Evolutionary conservation across 768 basidiomycete species (phyloP).

Genomic region (Pholiota conissans): DNA sequence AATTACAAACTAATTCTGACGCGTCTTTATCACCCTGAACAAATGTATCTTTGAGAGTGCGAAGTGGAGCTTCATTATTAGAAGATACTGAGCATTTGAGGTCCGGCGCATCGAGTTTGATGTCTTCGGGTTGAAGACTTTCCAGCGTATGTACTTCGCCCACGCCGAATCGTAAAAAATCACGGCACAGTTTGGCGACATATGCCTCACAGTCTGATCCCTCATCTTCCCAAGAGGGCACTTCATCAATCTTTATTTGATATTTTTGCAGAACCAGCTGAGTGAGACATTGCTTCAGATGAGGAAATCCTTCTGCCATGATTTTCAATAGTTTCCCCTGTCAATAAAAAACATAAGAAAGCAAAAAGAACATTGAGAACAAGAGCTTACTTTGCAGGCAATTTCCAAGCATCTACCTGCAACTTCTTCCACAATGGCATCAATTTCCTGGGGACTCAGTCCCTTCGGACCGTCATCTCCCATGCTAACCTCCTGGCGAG

Average conservation of each 20-base stretch:
- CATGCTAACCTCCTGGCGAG: constrained; percentile 32
- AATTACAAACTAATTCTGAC: constrained; percentile 19
- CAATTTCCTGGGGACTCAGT: constrained; percentile 41
- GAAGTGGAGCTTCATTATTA: neutral
- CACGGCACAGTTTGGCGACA: constrained; percentile 54
- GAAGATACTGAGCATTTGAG: neutral
- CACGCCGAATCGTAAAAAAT: constrained; percentile 37
- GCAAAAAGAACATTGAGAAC: neutral
- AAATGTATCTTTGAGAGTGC: neutral
- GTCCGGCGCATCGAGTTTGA: constrained; percentile 1
- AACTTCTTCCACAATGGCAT: constrained; percentile 57
- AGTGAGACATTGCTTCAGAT: constrained; percentile 42
- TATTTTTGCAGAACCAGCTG: constrained; percentile 50
- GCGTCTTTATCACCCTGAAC: constrained; percentile 2
- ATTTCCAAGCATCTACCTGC: constrained; percentile 59
- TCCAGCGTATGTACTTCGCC: constrained; percentile 27
- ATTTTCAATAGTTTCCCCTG: constrained; percentile 68
- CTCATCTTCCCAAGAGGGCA: constrained; percentile 58
- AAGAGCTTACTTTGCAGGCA: constrained; percentile 50
- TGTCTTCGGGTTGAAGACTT: constrained; percentile 20
- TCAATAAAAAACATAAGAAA: neutral
- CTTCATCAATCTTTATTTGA: constrained; percentile 50
- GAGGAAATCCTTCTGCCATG: constrained; percentile 48
- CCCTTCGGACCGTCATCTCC: constrained; percentile 38
- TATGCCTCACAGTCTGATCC: constrained; percentile 42